Evolutionary conservation across 345 rosid species (phyloP).

Genomic region (Psidium friedrichsthalianum): DNA sequence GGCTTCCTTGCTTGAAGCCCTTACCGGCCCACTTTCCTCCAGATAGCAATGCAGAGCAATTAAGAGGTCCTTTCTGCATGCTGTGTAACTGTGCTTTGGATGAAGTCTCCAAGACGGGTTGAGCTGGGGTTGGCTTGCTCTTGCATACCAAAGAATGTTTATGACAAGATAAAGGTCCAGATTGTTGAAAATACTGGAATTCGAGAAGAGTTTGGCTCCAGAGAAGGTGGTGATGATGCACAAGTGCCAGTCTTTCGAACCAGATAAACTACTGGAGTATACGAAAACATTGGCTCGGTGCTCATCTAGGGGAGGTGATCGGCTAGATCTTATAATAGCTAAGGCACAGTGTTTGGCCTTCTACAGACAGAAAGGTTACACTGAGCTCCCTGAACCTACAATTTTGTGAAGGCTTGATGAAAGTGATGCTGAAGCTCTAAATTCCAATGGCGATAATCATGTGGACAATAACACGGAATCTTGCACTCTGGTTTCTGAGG

Average conservation of each 20-base stretch:
- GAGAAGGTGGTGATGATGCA: conserved; percentile 19
- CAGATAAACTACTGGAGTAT: conserved; percentile 33
- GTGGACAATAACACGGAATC: not conserved
- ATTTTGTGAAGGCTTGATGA: conserved; percentile 18
- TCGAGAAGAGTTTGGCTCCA: conserved; percentile 21
- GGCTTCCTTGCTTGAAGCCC: conserved; percentile 44
- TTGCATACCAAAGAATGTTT: conserved; percentile 27
- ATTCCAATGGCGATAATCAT: conserved; percentile 9
- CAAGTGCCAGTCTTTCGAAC: conserved; percentile 24
- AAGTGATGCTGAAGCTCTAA: conserved; percentile 9
- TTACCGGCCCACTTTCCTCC: conserved; percentile 44
- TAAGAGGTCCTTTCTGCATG: conserved; percentile 44
- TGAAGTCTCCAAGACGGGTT: conserved; percentile 47
- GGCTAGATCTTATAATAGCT: conserved; percentile 41
- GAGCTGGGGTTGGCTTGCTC: conserved; percentile 51
- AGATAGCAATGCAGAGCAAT: conserved; percentile 45
- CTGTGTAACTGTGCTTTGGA: conserved; percentile 53
- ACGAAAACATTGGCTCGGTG: conserved; percentile 42
- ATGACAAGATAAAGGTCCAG: conserved; percentile 31
- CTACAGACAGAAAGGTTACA: conserved; percentile 38
- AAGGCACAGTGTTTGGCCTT: conserved; percentile 48
- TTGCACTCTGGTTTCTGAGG: not conserved
- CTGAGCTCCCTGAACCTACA: conserved; percentile 38
- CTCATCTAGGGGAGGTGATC: conserved; percentile 34
- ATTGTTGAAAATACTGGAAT: conserved; percentile 50